Percentiles rank a stretch among this genome's conserved stretches.
These are phyloP conservation scores for Vanrija humicola DNA, from an alignment of 1,284 basidiomycete species.

Conservation along the genomic window DNA sequence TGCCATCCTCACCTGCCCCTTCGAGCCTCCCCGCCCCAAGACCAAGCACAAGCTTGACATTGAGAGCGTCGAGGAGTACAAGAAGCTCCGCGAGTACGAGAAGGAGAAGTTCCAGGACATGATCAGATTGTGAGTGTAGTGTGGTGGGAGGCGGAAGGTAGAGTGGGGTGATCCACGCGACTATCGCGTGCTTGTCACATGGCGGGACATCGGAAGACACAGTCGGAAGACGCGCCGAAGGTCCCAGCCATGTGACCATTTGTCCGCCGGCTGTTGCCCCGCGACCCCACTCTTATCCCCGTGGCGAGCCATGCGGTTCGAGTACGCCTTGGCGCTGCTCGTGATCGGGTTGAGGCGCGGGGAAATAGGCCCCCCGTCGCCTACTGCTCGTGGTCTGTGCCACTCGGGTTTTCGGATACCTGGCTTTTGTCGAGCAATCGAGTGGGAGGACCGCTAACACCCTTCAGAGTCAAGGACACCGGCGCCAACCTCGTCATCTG, in stretches of 20 bases:
- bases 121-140: constrained; percentile 64
- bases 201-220: not conserved
- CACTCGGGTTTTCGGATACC: too few species aligned
- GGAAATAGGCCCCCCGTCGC: too few species aligned
- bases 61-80: constrained; percentile 95
- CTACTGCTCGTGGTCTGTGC: too few species aligned
- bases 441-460: not conserved
- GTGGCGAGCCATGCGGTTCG: too few species aligned
- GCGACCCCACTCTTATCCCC: too few species aligned
- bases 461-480: constrained; percentile 79
- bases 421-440: too few species aligned
- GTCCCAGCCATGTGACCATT: too few species aligned
- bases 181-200: too few species aligned
- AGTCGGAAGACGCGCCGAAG: not conserved
- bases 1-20: constrained; percentile 96
- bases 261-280: too few species aligned
- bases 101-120: constrained; percentile 93
- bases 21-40: constrained; percentile 97
- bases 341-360: too few species aligned
- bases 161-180: too few species aligned
- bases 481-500: constrained; percentile 98
- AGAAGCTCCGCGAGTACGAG: constrained; percentile 90
- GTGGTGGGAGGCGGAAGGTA: not conserved
- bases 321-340: too few species aligned
- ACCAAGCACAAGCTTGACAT: constrained; percentile 99